Base-by-base conservation (phyloP, 1,139 yeast genomes). In the Geotrichum klebahnii region DNA sequence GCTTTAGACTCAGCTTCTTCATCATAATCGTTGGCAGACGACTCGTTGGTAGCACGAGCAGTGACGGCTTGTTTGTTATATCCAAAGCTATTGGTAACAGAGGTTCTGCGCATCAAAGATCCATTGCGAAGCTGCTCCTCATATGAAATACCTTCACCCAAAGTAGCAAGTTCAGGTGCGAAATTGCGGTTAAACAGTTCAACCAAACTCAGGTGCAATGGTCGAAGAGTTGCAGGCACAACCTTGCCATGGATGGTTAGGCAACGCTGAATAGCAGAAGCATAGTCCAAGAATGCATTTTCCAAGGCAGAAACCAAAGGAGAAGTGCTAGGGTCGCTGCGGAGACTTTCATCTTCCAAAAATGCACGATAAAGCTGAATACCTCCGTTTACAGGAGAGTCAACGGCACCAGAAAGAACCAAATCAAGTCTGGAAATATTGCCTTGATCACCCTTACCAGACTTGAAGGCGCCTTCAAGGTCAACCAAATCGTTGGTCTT, bases 301-400 rank as follows among this genome's bases (percentile, higher is more conserved):
- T 71, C 76, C 61, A 87, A 73, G 43, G 79, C 71, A 40, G 73
- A 65, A 24, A 80, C 67, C 53, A 78, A 78, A 31, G 69, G 71
- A 24, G 57, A 50, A 29, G 59, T 54, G 34, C 52, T 55, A 22
- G 61, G 61, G 19, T 77, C 79, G n/a, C 71, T 72, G 37, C 55
- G 53, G 33, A 61, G 55, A 52, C 73, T 59, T 5, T 62, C 65
- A 53, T 75, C 77, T 34, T 68, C 70, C 61, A 85, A 78, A 67
- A 88, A 86, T 1, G 78, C 77, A 54, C 92, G 76, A 69, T 85
- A 88, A 61, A 85, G 88, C 3, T 88, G 87, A 57, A 88, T 87
- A 52, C 96, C 96, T 34, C 96, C 96, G 65, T 88, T 88, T 9
- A 88, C 94, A 4, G 96, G 96, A 0, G 96, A 81, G 63, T 88